Percentiles rank a stretch among this genome's conserved stretches.
phyloP scores from a whole-genome alignment of 768 basidiomycete species.

The Wakefieldia striispora region DNA sequence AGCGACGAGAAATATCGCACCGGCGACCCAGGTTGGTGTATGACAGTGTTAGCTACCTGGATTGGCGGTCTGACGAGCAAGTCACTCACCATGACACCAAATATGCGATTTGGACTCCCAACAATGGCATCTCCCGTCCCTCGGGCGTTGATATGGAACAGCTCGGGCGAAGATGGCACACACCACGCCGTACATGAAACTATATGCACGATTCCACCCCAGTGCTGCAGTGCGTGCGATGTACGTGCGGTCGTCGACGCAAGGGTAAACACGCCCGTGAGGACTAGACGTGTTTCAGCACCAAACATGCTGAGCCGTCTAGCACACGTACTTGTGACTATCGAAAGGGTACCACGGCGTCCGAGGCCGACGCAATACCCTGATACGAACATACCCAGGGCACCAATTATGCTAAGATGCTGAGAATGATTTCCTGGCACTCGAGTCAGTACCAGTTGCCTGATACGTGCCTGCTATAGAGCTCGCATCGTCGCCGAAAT shows the following conservation, averaged over 20 bases:
- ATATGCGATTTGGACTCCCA: slow-evolving; percentile 51
- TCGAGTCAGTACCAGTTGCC: slow-evolving; percentile 8
- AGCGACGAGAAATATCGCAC: slow-evolving; percentile 57
- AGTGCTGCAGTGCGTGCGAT: slow-evolving; percentile 48
- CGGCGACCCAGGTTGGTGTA: slow-evolving; percentile 73
- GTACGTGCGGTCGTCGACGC: slow-evolving; percentile 54
- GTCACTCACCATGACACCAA: too few species aligned
- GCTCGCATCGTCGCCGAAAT: slow-evolving; percentile 68
- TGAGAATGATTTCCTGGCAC: slow-evolving; percentile 51
- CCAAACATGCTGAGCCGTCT: too few species aligned
- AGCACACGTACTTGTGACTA: too few species aligned
- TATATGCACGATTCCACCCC: slow-evolving; percentile 61
- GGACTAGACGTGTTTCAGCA: slow-evolving; percentile 29
- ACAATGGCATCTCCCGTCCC: slow-evolving; percentile 58
- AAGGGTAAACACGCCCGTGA: slow-evolving; percentile 59
- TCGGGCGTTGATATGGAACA: slow-evolving; percentile 52
- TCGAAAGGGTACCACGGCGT: slow-evolving; percentile 50
- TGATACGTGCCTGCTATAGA: not conserved
- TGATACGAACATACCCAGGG: slow-evolving; percentile 56
- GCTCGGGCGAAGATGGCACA: slow-evolving; percentile 44
- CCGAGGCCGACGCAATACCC: slow-evolving; percentile 57
- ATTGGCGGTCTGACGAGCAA: too few species aligned
- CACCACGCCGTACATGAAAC: slow-evolving; percentile 55
- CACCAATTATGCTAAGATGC: slow-evolving; percentile 53
- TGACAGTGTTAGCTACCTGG: slow-evolving; percentile 38